Conservation (phyloP, 306 rosid genomes). For the Alnus rubra region DNA sequence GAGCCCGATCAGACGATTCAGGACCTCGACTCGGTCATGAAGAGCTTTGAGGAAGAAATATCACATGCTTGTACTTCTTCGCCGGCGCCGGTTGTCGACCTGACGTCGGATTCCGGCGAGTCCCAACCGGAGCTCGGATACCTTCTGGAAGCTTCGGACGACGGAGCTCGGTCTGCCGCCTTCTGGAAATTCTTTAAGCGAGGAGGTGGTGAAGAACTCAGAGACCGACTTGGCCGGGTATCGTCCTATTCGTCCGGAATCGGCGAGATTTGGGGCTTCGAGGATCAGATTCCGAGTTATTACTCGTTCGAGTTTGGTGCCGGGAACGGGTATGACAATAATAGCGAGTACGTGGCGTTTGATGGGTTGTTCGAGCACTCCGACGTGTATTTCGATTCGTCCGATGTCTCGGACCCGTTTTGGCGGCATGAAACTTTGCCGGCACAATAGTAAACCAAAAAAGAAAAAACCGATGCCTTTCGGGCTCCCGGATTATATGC, state of each 20-base stretch:
- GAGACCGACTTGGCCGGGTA: slow-evolving; percentile 48
- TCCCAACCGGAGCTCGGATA: slow-evolving; percentile 74
- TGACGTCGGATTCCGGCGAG: slow-evolving; percentile 57
- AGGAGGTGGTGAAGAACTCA: slow-evolving; percentile 21
- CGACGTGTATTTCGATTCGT: slow-evolving; percentile 61
- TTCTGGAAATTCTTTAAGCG: slow-evolving; percentile 25
- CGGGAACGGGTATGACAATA: slow-evolving; percentile 17
- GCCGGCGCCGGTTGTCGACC: slow-evolving; percentile 41
- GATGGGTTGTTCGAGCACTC: slow-evolving; percentile 71
- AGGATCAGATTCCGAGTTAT: slow-evolving; percentile 55
- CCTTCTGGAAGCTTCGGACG: slow-evolving; percentile 83
- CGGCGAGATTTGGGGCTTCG: slow-evolving; percentile 70
- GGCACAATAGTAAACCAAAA: slow-evolving; percentile 39
- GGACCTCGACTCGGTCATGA: slow-evolving; percentile 77
- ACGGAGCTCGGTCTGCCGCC: slow-evolving; percentile 89
- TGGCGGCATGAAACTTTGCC: slow-evolving; percentile 75
- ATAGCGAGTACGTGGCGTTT: slow-evolving; percentile 48
- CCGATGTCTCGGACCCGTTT: slow-evolving; percentile 47
- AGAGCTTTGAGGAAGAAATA: slow-evolving; percentile 80
- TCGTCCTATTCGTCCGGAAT: slow-evolving; percentile 60
- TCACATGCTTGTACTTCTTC: slow-evolving; percentile 36
- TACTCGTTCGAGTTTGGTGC: slow-evolving; percentile 63
- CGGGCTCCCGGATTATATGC: slow-evolving; percentile 9
- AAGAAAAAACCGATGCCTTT: not conserved
- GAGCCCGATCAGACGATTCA: slow-evolving; percentile 49